phyloP scores from a whole-genome alignment of 495 filamentous ascomycete species.

The Aspergillus mulundensis region DNA sequence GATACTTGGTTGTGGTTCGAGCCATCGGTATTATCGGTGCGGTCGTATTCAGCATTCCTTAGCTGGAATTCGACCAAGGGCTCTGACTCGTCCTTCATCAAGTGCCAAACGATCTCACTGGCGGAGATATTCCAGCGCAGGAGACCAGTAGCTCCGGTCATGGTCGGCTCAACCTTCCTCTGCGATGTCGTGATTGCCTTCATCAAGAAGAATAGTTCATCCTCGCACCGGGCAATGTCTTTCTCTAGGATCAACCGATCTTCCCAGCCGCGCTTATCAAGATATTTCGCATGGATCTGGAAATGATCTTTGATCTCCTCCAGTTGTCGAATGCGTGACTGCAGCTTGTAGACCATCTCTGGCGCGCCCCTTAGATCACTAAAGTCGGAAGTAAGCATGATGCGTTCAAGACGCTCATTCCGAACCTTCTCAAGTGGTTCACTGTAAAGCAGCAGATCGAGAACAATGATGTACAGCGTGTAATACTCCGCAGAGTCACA shows the following conservation, averaged over 20 bases:
- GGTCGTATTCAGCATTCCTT: conserved; percentile 81
- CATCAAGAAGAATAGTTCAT: conserved; percentile 99
- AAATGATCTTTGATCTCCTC: conserved; percentile 97
- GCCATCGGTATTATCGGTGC: conserved; percentile 92
- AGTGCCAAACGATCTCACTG: conserved; percentile 93
- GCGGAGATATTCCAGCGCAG: conserved; percentile 87
- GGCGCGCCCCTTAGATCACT: conserved; percentile 92
- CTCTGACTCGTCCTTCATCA: conserved; percentile 78
- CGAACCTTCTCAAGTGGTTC: conserved; percentile 95
- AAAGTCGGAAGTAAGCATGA: conserved; percentile 99
- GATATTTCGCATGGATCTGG: conserved; percentile 80
- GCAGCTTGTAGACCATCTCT: conserved; percentile 86
- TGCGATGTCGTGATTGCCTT: conserved; percentile 98
- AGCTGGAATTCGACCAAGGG: conserved; percentile 93
- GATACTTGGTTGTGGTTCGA: conserved; percentile 92
- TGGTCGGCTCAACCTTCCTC: conserved; percentile 64
- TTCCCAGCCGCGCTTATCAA: conserved; percentile 89
- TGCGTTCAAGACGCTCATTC: conserved; percentile 90
- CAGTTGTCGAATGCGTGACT: conserved; percentile 86
- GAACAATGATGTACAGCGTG: conserved; percentile 92
- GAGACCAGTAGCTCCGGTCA: conserved; percentile 68
- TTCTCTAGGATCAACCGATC: conserved; percentile 81
- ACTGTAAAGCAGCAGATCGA: conserved; percentile 90
- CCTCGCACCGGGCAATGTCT: conserved; percentile 84
- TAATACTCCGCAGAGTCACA: conserved; percentile 97